These are phyloP conservation scores for Clonostachys rosea DNA, from an alignment of 2,329 filamentous ascomycete species.

Conservation along the genomic window DNA sequence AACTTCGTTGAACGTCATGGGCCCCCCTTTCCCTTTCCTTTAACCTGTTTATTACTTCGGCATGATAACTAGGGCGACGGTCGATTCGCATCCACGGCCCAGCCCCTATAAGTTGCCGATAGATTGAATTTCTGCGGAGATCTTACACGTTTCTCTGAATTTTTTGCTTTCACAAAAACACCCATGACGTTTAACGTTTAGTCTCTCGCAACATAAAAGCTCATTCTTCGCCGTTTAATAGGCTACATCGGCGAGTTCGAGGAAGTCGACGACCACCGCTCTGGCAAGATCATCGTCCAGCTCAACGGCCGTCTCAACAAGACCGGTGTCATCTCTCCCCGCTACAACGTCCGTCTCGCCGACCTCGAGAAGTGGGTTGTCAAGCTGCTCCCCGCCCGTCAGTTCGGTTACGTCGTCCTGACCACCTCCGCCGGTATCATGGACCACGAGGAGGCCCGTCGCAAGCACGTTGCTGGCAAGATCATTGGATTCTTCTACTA, in stretches of 20 bases:
- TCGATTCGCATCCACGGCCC: conserved; percentile 74
- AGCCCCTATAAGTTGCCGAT: conserved; percentile 99
- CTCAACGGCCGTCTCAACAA: conserved; percentile 99
- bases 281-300: conserved; percentile 99
- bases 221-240: conserved; percentile 47
- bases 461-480: conserved; percentile 99
- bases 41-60: conserved; percentile 54
- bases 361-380: conserved; percentile 99
- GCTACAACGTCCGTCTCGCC: conserved; percentile 97
- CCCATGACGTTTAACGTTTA: conserved; percentile 88
- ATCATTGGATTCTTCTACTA: conserved; percentile 99
- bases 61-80: conserved; percentile 99
- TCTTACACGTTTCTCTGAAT: conserved; percentile 93
- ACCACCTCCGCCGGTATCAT: conserved; percentile 99
- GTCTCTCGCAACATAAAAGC: conserved; percentile 79
- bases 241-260: conserved; percentile 99
- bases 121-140: conserved; percentile 72
- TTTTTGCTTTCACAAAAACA: conserved; percentile 22
- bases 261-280: conserved; percentile 98
- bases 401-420: conserved; percentile 99
- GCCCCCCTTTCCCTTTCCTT: background rate
- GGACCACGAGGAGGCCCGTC: conserved; percentile 99
- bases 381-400: conserved; percentile 97
- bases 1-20: conserved; percentile 1
- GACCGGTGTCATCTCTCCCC: conserved; percentile 97